These are phyloP conservation scores for Brassica carinata DNA, from an alignment of 345 rosid genomes.

Conservation along the genomic window DNA sequence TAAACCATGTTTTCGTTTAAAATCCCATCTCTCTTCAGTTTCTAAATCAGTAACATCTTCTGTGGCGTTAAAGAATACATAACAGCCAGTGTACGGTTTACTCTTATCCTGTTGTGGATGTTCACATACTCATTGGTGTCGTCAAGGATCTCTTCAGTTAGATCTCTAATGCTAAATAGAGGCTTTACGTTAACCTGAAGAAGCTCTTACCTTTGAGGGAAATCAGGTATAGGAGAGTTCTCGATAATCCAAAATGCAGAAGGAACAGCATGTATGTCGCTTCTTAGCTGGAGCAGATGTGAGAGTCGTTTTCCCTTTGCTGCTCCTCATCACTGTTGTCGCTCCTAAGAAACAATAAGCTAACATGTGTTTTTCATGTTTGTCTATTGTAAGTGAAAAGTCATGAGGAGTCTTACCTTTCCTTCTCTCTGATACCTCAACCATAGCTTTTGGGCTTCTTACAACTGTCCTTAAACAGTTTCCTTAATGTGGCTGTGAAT, in stretches of 20 bases:
- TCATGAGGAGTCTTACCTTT: slow-evolving; percentile 46
- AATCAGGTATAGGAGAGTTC: slow-evolving; percentile 67
- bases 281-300: slow-evolving; percentile 72
- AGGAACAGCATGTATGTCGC: slow-evolving; percentile 83
- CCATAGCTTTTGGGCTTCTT: slow-evolving; percentile 52
- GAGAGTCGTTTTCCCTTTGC: slow-evolving; percentile 51
- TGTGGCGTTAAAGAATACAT: not conserved
- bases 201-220: slow-evolving; percentile 93
- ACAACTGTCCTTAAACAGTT: slow-evolving; percentile 56
- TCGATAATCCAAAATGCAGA: slow-evolving; percentile 81
- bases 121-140: slow-evolving; percentile 59
- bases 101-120: slow-evolving; percentile 87
- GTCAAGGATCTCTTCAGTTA: slow-evolving; percentile 43
- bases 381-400: not conserved
- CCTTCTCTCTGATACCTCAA: slow-evolving; percentile 40
- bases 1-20: not conserved
- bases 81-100: slow-evolving; percentile 41
- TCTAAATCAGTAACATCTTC: not conserved
- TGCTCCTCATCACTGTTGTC: slow-evolving; percentile 45
- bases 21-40: not conserved
- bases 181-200: slow-evolving; percentile 64
- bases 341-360: not conserved
- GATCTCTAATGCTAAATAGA: not conserved
- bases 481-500: slow-evolving; percentile 71
- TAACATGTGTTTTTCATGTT: not conserved